phyloP scores from a whole-genome alignment of 2,329 filamentous ascomycete genomes.

The Paecilomyces sp. region DNA sequence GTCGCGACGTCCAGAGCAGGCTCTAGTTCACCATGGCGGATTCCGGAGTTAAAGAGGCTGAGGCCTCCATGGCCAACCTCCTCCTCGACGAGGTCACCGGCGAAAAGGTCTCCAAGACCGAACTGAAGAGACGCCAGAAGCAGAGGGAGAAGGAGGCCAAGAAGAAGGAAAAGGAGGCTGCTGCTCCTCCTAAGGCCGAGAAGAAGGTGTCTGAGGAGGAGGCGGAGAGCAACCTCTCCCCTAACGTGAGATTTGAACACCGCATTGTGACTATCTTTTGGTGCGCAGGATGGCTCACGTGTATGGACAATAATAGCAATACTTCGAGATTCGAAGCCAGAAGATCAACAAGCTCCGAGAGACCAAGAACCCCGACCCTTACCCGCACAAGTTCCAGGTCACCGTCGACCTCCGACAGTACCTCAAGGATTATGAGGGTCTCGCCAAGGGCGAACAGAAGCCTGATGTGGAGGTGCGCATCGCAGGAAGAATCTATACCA shows the following conservation, averaged over 20 bases:
- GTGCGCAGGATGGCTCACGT: neutral
- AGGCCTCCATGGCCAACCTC: slow-evolving; percentile 57
- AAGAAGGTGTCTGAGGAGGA: slow-evolving; percentile 56
- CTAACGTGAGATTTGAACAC: slow-evolving; percentile 52
- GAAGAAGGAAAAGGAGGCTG: slow-evolving; percentile 79
- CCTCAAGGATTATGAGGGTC: slow-evolving; percentile 61
- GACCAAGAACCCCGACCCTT: slow-evolving; percentile 70
- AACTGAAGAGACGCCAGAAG: slow-evolving; percentile 96
- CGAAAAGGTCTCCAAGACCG: slow-evolving; percentile 74
- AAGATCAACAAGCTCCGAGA: slow-evolving; percentile 69
- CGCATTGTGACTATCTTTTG: neutral
- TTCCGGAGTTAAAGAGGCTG: slow-evolving; percentile 38
- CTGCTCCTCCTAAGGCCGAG: slow-evolving; percentile 52
- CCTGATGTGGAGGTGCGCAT: slow-evolving; percentile 69
- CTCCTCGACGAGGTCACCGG: slow-evolving; percentile 89
- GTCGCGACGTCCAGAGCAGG: neutral
- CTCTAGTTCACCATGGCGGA: slow-evolving; percentile 27
- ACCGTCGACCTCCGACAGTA: slow-evolving; percentile 78
- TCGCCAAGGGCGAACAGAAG: slow-evolving; percentile 82
- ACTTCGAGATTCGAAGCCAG: slow-evolving; percentile 92
- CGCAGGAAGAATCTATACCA: slow-evolving; percentile 83
- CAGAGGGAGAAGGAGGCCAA: slow-evolving; percentile 76
- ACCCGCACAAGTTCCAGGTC: slow-evolving; percentile 90
- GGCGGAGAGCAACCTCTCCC: slow-evolving; percentile 65
- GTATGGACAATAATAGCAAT: slow-evolving; percentile 52